Evolutionary conservation across 1,284 basidiomycete genomes (phyloP), one percentile per base, ranked within the genome.

Genomic region (Puccinia novopanici): DNA sequence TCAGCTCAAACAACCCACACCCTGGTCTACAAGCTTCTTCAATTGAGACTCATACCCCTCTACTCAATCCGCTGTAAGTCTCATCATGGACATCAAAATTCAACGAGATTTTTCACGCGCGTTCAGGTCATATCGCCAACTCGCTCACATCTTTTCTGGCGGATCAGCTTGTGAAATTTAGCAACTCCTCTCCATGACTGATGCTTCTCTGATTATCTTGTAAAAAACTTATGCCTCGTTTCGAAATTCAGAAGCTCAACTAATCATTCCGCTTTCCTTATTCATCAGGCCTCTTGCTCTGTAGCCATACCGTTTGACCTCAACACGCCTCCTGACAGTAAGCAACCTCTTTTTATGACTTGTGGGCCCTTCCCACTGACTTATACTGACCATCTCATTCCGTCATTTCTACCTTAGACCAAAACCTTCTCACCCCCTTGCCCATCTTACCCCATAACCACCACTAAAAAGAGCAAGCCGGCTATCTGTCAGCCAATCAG

Each of bases 241-340:
- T 30, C 45, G 15, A 48, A 42, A 15, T 48, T 40, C 61, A 63
- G 22, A 40, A 63, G 22, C 45, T 24, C 24, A 70, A 17, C 67
- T 70, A 27, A 48, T 9, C 15, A 37, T 70, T 30, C 40, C 4
- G 8, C 40, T 70, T 9, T 27, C 22, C 67, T n/a, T 50, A 15
- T n/a, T 45, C 67, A 70, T 45, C 67, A 70, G 67, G 67, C 50
- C 67, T 50, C 67, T 50, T 70, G 45, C 67, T 48, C 67, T 8
- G 27, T 13, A 50, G 37, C 40, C 42, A 50, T 50, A 24, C n/a
- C 40, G n/a, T 50, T 50, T 70, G n/a, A 70, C 45, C 45, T 50
- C 13, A 50, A 52, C 27, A n/a, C 34, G 19, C 37, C 22, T 42
- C 42, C n/a, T 70, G 67, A 30, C n/a, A 70, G 67, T 50, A 27